Percentiles rank a stretch among this genome's conserved stretches.
phyloP scores from a whole-genome alignment of 75 land plant genomes.

The Pinus taeda region DNA sequence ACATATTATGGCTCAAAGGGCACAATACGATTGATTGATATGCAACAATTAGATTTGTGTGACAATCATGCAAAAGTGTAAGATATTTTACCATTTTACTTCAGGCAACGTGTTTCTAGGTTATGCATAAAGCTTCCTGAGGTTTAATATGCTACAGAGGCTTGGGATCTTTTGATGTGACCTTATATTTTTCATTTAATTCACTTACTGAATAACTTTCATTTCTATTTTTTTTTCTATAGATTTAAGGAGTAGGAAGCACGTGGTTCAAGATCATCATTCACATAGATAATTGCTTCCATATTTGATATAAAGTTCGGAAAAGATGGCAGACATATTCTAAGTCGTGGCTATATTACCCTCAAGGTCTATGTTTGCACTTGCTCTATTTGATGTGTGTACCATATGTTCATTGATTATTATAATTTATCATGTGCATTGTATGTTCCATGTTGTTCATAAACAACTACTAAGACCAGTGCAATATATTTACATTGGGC shows the following conservation, averaged over 20 bases:
- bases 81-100: conserved; percentile 8
- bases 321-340: conserved; percentile 74
- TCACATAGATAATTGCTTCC: conserved; percentile 96
- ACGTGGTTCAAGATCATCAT: conserved; percentile 86
- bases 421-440: background rate
- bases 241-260: conserved; percentile 95
- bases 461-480: background rate
- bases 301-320: conserved; percentile 96
- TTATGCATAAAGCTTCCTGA: background rate
- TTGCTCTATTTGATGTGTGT: background rate
- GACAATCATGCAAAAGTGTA: conserved; percentile 88
- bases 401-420: background rate
- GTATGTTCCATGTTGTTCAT: background rate
- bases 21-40: conserved; percentile 83
- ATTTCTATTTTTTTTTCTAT: background rate
- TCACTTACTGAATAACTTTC: background rate
- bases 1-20: conserved; percentile 97
- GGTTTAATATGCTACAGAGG: background rate
- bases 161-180: background rate
- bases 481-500: background rate
- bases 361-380: conserved; percentile 46
- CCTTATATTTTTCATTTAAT: background rate
- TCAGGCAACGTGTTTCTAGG: background rate
- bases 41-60: conserved; percentile 93
- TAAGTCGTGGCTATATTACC: conserved; percentile 85